Base-by-base conservation (phyloP, 1,139 yeast species). In the Starmera stellimalicola region DNA sequence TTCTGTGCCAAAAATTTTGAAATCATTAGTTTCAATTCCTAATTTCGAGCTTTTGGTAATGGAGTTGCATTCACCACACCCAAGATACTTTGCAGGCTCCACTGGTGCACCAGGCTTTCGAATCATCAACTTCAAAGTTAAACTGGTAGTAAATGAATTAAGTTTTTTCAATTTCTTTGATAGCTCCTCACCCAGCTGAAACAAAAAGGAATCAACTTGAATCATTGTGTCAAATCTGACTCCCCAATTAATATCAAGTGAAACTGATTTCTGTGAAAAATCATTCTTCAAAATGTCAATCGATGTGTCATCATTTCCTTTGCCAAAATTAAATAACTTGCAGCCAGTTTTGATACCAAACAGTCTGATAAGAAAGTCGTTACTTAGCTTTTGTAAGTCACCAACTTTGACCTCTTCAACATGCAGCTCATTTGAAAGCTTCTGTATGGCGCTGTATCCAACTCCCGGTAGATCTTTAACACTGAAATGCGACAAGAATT, bases 191-290 rank as follows among this genome's bases (percentile, higher is more conserved):
- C 80, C 63, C 33, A 88, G 57, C 25, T 73, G 58, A 31, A 64
- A 59, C 15, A 84, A 51, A 50, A 91, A 91, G 4, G 40, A 49
- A 39, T 79, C 88, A 18, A 80, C 71, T 45, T 88, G 84, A 2
- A 56, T 54, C 17, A 69, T 63, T 0, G 60, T 62, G 19, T 73
- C 70, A 41, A 88, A 81, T 33, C 97, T 54, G 0, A 91, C 82
- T 0, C 95, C 97, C 78, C 85, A 91, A 41, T 87, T 84, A 23
- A 91, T 81, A 53, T 91, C 97, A 9, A 85, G 84, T 0, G 95
- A 85, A 0, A 91, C 70, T 1, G 94, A 72, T 46, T 84, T 85
- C 22, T 94, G 66, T 69, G 62, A 31, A 59, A 65, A 17, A 64
- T 62, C 60, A 22, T 57, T 50, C 25, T 38, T 41, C 5, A 58